Base-by-base conservation (phyloP, 768 basidiomycete species). In the Russula olivacea region DNA sequence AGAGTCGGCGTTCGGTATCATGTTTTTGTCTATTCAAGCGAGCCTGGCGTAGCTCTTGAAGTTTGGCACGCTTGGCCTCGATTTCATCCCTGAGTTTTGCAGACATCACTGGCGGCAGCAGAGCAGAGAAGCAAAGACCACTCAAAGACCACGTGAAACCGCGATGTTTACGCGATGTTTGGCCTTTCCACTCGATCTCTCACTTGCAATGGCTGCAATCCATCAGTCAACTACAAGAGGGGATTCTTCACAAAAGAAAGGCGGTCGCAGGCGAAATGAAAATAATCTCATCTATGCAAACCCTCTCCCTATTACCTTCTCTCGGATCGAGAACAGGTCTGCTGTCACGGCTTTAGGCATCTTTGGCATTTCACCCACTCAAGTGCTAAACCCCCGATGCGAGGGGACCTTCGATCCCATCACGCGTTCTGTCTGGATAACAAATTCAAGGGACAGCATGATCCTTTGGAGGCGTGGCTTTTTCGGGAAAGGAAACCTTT, bases 401-500 rank as follows among this genome's bases (percentile, higher is more conserved):
- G 81, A 84, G 66, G 94, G 91, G 9, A 71, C 85, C 9, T 88
- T 90, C 66, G 96, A 98, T 71, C 74, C 81, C 7, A 70, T 80
- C 2, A 93, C 94, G 17, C 84, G 85, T n/a, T 91, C 91, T 0
- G 89, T 98, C 10, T 97, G 93, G 93, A 80, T 98, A 3, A 76
- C 81, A 0, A 80, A 86, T 61, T 73, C 77, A 30, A 79, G 74
- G 25, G 84, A 93, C 71, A 84, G 85, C 49, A 78, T 78, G 66
- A 75, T 87, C 5, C 79, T 98, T 41, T 99, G 97, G 91, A 78
- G 83, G 51, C 76, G 89, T 63, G 97, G 97, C 0, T 98, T 98
- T 76, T 99, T 98, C 73, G 97, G 97, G 25, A 99, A 99, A 74
- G 97, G 97, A 1, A 89, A 90, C 71, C 77, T 99, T 57, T 95